Conservation (phyloP, 2,329 filamentous ascomycete species). For the Bipolaris bicolor region DNA sequence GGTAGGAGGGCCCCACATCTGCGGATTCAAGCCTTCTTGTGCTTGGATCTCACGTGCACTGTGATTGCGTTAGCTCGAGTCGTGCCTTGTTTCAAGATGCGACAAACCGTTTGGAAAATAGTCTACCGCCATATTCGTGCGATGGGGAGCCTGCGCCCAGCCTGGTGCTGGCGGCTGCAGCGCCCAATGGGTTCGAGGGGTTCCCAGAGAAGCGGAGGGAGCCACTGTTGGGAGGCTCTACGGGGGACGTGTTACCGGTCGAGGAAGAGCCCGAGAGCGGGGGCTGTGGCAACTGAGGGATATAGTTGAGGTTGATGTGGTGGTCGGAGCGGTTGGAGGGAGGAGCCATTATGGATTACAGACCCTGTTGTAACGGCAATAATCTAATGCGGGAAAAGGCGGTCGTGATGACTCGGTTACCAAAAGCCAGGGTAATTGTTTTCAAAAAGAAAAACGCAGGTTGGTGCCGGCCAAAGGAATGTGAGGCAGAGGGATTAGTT, state of each 20-base stretch:
- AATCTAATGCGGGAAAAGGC: slow-evolving; percentile 35
- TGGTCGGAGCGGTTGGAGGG: slow-evolving; percentile 73
- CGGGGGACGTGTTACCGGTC: slow-evolving; percentile 78
- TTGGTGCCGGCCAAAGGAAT: slow-evolving; percentile 53
- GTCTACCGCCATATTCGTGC: slow-evolving; percentile 78
- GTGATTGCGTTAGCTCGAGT: slow-evolving; percentile 40
- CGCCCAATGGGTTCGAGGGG: slow-evolving; percentile 60
- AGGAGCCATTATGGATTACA: slow-evolving; percentile 92
- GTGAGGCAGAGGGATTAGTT: slow-evolving; percentile 45
- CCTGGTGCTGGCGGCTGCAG: slow-evolving; percentile 64
- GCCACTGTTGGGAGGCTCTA: slow-evolving; percentile 70
- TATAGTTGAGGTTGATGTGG: slow-evolving; percentile 83
- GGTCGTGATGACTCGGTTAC: slow-evolving; percentile 44
- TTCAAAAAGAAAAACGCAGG: slow-evolving; percentile 28
- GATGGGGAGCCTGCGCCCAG: slow-evolving; percentile 95
- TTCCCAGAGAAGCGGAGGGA: slow-evolving; percentile 75
- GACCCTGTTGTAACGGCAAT: slow-evolving; percentile 38
- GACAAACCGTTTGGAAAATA: slow-evolving; percentile 91
- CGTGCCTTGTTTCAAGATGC: slow-evolving; percentile 38
- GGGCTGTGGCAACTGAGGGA: slow-evolving; percentile 70
- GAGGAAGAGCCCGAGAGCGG: slow-evolving; percentile 81
- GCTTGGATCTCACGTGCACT: slow-evolving; percentile 97
- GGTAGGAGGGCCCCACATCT: slow-evolving; percentile 89
- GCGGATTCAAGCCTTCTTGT: slow-evolving; percentile 81
- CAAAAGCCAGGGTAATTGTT: slow-evolving; percentile 47